Base-by-base conservation (phyloP, 2,329 filamentous ascomycete genomes). In the Venturia nashicola region DNA sequence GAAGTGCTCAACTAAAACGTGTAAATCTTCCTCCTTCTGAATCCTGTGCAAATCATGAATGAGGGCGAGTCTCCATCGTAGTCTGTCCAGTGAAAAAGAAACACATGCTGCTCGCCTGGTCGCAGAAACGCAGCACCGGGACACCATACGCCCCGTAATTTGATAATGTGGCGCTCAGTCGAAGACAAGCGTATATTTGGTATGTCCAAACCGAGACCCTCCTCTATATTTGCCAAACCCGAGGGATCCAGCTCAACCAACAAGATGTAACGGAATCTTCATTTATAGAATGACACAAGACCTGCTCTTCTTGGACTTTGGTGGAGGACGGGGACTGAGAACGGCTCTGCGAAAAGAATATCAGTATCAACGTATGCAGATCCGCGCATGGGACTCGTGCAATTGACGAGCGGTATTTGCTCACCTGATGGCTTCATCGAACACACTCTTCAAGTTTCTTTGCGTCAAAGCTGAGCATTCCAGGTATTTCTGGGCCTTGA, bases 401-500 rank as follows among this genome's bases (percentile, higher is more conserved):
- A 51, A 12, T 51, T 20, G 20, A 12, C 20, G 46, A 20, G 27
- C 5, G 36, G n/a, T 14, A 60, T 11, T n/a, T 44, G 39, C 87
- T 70, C 79, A 97, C 94, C 94, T 88, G 74, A 99, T 99, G 42
- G 94, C 94, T 78, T 97, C 93, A 73, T 99, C 94, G 74, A 99
- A 99, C 60, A 99, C 94, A 72, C 91, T 96, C 86, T 99, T 99
- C 70, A 99, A 78, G 76, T 97, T 97, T 72, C 93, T 83, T 81
- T 97, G 94, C 44, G 94, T 99, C 69, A 99, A 81, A 59, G 94
- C 94, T 62, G 94, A 97, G 79, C 94, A 99, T 79, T 99, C 94
- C 51, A 97, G 83, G 78, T 99, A 99, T 79, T 97, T 97, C 79
- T 94, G 90, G 57, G 94, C 93, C 74, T 86, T 88, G 77, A 99